Base-by-base conservation (phyloP, 345 rosid genomes). In the Salix arbutifolia region DNA sequence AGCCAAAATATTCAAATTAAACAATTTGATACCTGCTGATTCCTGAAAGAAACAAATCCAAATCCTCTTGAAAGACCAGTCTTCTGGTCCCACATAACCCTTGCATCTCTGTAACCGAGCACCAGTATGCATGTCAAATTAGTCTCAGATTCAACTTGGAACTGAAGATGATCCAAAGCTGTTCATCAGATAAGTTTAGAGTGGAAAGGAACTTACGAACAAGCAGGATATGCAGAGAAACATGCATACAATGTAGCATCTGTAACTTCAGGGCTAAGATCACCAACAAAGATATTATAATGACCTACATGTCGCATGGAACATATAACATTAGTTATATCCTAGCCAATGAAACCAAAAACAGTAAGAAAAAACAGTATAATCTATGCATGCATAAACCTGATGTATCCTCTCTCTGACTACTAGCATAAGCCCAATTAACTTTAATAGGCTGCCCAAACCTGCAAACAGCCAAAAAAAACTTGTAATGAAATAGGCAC, bases 71-170 rank as follows among this genome's bases (percentile, higher is more conserved):
- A 96, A 48, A 97, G 99, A 30, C 98, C 98, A 69, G 98, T 96
- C 87, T 93, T 96, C 76, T 96, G 98, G 81, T 96, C 99, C 99
- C 99, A 93, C 98, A 96, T 96, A 73, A 96, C 98, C 83, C 95
- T 87, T 26, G 76, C 81, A 78, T 78, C 81, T 38, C 81, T 78
- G 76, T 14, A 21, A 28, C 38, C 26, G n/a, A 46, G 18, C 1
- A 46, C 50, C 50, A 0, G 17, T 46, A 66, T 16, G 5, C 4
- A 25, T 37, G 44, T 60, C n/a, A 46, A 42, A 62, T 46, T 70
- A 65, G 52, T 65, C 33, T 62, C 28, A 7, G 16, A 35, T 44
- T 40, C 60, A 17, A 19, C 26, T 25, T 11, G n/a, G 28, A 70
- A 14, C 13, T 17, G 5, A 74, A 26, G 10, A 38, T 17, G 16